Conservation (phyloP, 2,329 filamentous ascomycete species). For the Fusarium sublunatum region DNA sequence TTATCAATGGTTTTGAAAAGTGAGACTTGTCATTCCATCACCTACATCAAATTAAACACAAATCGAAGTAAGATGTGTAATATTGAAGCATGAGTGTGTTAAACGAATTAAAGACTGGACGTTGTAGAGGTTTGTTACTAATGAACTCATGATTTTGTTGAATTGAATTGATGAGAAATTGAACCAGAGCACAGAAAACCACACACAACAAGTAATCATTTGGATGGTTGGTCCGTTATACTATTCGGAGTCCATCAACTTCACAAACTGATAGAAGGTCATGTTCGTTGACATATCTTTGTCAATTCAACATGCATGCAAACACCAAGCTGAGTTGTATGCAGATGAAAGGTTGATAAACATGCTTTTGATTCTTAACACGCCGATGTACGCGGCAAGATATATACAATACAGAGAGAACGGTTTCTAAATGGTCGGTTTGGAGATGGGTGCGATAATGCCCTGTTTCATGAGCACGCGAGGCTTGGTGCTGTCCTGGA, state of each 20-base stretch:
- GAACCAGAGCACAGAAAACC: too few relatives aligned
- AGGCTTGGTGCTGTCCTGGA: constrained; percentile 90
- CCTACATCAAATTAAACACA: not conserved
- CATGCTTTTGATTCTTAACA: constrained; percentile 31
- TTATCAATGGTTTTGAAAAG: constrained; percentile 4
- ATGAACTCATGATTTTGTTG: too few relatives aligned
- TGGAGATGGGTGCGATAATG: constrained; percentile 86
- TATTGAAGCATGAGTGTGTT: not conserved
- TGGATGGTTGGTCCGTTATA: too few relatives aligned
- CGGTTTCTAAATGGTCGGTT: constrained; percentile 64
- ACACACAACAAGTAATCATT: too few relatives aligned
- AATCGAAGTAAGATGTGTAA: not conserved
- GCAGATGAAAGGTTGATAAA: not conserved
- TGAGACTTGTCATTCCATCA: too few relatives aligned
- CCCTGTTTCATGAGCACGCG: constrained; percentile 91
- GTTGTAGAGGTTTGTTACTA: too few relatives aligned
- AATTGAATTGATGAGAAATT: too few relatives aligned
- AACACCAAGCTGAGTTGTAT: not conserved
- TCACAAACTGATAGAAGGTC: too few relatives aligned
- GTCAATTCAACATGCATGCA: too few relatives aligned
- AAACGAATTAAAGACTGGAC: too few relatives aligned
- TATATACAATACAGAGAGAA: not conserved
- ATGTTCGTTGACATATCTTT: too few relatives aligned
- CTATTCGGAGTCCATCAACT: too few relatives aligned
- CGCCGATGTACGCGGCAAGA: constrained; percentile 21